These are phyloP conservation scores for Blastobotrys terrestris DNA, from an alignment of 805 yeast species.

Conservation along the genomic window DNA sequence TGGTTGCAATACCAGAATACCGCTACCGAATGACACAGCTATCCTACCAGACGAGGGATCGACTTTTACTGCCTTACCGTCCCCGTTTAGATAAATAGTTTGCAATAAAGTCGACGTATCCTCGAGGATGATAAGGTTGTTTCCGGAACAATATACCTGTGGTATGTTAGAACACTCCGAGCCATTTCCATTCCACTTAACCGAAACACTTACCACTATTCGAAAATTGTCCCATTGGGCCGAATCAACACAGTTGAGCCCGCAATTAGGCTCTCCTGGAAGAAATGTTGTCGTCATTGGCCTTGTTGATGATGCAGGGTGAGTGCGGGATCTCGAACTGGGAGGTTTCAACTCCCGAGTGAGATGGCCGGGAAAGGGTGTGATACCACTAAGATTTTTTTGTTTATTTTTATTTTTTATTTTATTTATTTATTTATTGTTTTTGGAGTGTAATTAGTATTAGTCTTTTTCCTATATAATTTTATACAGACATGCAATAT, in stretches of 20 bases:
- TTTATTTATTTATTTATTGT: too few species aligned
- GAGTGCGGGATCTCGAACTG: neutral
- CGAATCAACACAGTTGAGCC: slow-evolving; percentile 50
- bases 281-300: slow-evolving; percentile 37
- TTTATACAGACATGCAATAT: neutral
- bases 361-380: neutral
- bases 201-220: slow-evolving; percentile 37
- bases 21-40: slow-evolving; percentile 23
- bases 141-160: slow-evolving; percentile 76
- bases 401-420: too few species aligned
- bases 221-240: slow-evolving; percentile 60
- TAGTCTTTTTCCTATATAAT: neutral
- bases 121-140: slow-evolving; percentile 65
- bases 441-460: neutral
- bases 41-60: slow-evolving; percentile 50
- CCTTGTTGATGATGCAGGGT: neutral
- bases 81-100: slow-evolving; percentile 64
- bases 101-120: slow-evolving; percentile 54
- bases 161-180: neutral
- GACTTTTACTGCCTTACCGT: slow-evolving; percentile 61
- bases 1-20: slow-evolving; percentile 23
- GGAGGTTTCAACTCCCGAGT: neutral
- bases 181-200: neutral
- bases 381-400: neutral
- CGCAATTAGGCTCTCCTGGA: slow-evolving; percentile 77